These are phyloP conservation scores for Gnomoniopsis smithogilvyi DNA, from an alignment of 2,329 filamentous ascomycete genomes.

Conservation along the genomic window DNA sequence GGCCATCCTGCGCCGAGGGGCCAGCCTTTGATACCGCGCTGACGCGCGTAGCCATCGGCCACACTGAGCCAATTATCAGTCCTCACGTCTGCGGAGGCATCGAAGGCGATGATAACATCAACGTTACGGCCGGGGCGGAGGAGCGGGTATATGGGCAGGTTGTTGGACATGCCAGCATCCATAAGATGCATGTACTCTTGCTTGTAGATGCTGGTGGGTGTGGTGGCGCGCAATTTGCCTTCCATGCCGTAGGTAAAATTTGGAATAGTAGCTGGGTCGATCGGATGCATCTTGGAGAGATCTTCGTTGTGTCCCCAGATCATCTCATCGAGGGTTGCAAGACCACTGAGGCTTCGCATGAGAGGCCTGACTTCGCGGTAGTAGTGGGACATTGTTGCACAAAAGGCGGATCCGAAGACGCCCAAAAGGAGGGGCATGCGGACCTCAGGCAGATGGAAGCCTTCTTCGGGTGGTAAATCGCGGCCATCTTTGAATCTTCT, in stretches of 20 bases:
- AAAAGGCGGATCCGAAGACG: slow-evolving; percentile 96
- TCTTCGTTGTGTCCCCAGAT: slow-evolving; percentile 81
- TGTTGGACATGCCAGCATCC: slow-evolving; percentile 99
- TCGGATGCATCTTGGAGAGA: slow-evolving; percentile 87
- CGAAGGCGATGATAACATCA: slow-evolving; percentile 88
- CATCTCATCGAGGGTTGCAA: slow-evolving; percentile 74
- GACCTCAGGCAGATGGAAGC: slow-evolving; percentile 75
- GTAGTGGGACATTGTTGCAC: slow-evolving; percentile 92
- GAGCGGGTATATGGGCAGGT: slow-evolving; percentile 91
- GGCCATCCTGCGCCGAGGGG: slow-evolving; percentile 95
- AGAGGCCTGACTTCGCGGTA: slow-evolving; percentile 90
- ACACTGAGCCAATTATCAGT: slow-evolving; percentile 96
- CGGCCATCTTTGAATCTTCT: slow-evolving; percentile 73
- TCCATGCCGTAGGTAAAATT: slow-evolving; percentile 86
- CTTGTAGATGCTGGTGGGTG: slow-evolving; percentile 72
- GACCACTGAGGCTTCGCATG: slow-evolving; percentile 70
- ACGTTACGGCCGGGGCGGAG: slow-evolving; percentile 84
- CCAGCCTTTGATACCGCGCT: slow-evolving; percentile 91
- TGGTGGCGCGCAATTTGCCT: slow-evolving; percentile 67
- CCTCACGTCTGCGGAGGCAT: slow-evolving; percentile 88
- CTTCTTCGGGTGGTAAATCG: slow-evolving; percentile 61
- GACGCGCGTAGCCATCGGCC: slow-evolving; percentile 86
- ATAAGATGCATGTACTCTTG: slow-evolving; percentile 76
- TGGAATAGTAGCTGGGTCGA: slow-evolving; percentile 85
- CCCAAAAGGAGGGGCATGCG: slow-evolving; percentile 83